Evolutionary conservation across 768 basidiomycete genomes (phyloP), one percentile per base, ranked within the genome.

Genomic region (Podaxis pistillaris): DNA sequence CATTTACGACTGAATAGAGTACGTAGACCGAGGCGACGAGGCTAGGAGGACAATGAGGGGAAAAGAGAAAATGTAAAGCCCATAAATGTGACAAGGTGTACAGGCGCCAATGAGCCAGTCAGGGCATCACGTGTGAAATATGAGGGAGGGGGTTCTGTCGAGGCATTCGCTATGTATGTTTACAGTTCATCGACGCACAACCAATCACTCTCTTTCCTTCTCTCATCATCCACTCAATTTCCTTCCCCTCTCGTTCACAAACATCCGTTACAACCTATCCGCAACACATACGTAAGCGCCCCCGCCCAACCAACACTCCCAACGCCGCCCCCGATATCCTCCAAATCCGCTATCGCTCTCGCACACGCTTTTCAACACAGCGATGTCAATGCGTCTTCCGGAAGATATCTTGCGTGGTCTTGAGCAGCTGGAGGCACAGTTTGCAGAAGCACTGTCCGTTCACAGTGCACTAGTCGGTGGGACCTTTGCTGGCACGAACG

Each of bases 401-500:
- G 60, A 62, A 24, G 60, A 62, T 22, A 62, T 62, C 5, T 30
- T 44, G 26, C 60, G 60, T 17, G 60, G 60, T 6, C 33, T 62
- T 26, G 60, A 62, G 33, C 60, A 62, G 44, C 41, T 62, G 2
- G 60, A 62, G 30, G 60, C 60, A 2, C 60, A 62, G 24, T 62
- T 62, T 55, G 60, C 60, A 54, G 60, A 62, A 24, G 60, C 60
- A 7, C 41, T 62, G 30, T 62, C 60, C 4, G 33, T 62, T 9
- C 60, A 62, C 41, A 62, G 54, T 47, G 60, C 60, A 46, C 33
- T 62, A 37, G 60, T 55, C 13, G 60, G 54, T 47, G 60, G 53
- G 52, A 47, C 28, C 17, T 19, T 52, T 24, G 59, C 41, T 30
- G 51, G 51, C 40, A 30, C 38, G 38, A 26, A 53, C 13, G 41